Conservation (phyloP, 345 rosid species). For the Eutrema heterophyllum region DNA sequence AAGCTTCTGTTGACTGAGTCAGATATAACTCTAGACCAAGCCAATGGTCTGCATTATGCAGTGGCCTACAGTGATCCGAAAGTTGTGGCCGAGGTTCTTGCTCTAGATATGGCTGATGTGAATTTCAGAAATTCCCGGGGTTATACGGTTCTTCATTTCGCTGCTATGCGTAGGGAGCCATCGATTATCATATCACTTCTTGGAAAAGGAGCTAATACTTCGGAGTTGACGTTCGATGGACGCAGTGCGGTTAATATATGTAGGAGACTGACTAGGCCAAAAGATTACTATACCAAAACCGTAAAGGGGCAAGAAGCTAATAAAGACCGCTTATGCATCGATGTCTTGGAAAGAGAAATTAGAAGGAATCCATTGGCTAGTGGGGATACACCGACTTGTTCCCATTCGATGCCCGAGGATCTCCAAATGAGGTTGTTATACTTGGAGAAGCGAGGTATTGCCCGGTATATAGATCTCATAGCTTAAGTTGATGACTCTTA, state of each 20-base stretch:
- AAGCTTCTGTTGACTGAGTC: conserved; percentile 81
- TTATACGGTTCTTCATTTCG: conserved; percentile 78
- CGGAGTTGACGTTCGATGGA: conserved; percentile 66
- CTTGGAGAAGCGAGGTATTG: conserved; percentile 91
- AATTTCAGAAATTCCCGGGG: conserved; percentile 72
- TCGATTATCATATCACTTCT: conserved; percentile 61
- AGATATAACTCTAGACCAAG: conserved; percentile 67
- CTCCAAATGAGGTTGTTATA: conserved; percentile 78
- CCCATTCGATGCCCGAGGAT: conserved; percentile 64
- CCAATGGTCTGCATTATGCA: conserved; percentile 80
- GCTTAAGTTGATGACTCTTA: background rate
- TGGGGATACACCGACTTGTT: conserved; percentile 42
- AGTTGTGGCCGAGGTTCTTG: conserved; percentile 72
- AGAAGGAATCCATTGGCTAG: conserved; percentile 64
- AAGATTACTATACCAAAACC: conserved; percentile 69
- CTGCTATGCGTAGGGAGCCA: conserved; percentile 89
- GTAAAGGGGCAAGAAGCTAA: conserved; percentile 78
- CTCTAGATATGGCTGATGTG: conserved; percentile 62
- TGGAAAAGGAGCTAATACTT: conserved; percentile 66
- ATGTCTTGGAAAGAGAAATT: conserved; percentile 80
- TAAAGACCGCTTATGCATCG: conserved; percentile 74
- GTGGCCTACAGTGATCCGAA: conserved; percentile 93
- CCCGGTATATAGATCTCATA: background rate
- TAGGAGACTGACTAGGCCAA: conserved; percentile 75
- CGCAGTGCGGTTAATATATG: conserved; percentile 81